Evolutionary conservation across 192 early-diverging fungal species (phyloP), one percentile per base, ranked within the genome.

Genomic region (Coemansia sp.): DNA sequence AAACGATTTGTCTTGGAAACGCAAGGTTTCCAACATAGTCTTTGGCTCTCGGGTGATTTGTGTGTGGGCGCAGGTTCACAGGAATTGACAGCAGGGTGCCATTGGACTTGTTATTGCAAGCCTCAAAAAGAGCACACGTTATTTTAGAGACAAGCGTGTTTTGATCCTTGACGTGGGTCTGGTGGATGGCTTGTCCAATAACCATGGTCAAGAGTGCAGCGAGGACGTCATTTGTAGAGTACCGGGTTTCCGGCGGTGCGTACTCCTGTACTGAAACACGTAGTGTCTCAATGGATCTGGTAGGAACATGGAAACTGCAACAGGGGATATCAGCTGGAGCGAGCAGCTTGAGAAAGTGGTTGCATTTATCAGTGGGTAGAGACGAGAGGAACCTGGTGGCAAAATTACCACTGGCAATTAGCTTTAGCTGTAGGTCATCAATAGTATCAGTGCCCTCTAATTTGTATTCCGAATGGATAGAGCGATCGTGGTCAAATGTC

Each of bases 281-380:
- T 7, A 72, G 58, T 14, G 16, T 16, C 4, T 46, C 39, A 14
- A 72, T 35, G 1, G 41, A 35, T 12, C 20, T 4, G 8, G 10
- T 21, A 2, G 63, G 44, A 8, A 72, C 60, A 23, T 74, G 72
- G 34, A 74, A 74, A 1, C 52, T 23, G 38, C 53, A 62, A 12
- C 66, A 41, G 1, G 26, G 20, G 14, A 48, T 21, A n/a, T 43
- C 15, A 15, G 46, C 9, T 15, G 38, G 3, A 10, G 7, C 11
- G 30, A 20, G 7, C 0, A 10, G 21, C 9, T 5, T 18, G 9
- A 64, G 18, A 3, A 60, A 2, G 10, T 1, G 8, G 1, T 46
- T 66, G 0, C 72, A 66, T 1, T 38, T 34, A 15, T 61, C 62
- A 8, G 62, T 61, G 10, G 72, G 66, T 15, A 64, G 36, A 60